Conservation (phyloP, 225 moss, liverwort and hornwort genomes). For the Pseudisothecium myosuroides region DNA sequence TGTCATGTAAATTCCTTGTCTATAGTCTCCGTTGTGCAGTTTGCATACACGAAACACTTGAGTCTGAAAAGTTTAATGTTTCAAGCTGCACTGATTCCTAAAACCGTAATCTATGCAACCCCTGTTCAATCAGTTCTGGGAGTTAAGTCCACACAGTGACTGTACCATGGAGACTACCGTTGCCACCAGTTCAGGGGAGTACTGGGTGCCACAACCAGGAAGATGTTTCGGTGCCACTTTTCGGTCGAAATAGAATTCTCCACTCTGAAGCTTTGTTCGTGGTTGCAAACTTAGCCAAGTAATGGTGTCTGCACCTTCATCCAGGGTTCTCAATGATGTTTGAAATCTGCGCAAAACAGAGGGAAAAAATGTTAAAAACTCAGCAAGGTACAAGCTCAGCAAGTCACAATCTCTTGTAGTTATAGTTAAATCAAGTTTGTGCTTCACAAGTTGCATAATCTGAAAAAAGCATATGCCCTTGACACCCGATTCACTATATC, state of each 20-base stretch:
- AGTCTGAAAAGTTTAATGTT: neutral
- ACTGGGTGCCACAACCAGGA: constrained; percentile 37
- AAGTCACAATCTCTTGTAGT: neutral
- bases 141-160: constrained; percentile 15
- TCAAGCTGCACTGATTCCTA: neutral
- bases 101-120: neutral
- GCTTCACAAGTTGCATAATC: neutral
- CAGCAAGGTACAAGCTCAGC: neutral
- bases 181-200: constrained; percentile 4
- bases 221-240: constrained; percentile 37
- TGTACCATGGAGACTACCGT: constrained; percentile 19
- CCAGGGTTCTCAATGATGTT: constrained; percentile 18
- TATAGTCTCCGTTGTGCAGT: neutral
- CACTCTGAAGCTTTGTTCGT: constrained; percentile 28
- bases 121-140: neutral
- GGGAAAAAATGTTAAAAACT: neutral
- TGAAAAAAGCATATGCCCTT: neutral
- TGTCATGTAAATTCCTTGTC: neutral
- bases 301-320: constrained; percentile 60
- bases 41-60: neutral
- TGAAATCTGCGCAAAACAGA: constrained; percentile 8
- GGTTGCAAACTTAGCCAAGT: constrained; percentile 64
- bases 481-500: neutral
- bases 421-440: neutral
- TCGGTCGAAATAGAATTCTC: constrained; percentile 61